Percentiles rank a stretch among this genome's conserved stretches.
Conservation (phyloP, 805 yeast species). For the Pichia insulana region DNA sequence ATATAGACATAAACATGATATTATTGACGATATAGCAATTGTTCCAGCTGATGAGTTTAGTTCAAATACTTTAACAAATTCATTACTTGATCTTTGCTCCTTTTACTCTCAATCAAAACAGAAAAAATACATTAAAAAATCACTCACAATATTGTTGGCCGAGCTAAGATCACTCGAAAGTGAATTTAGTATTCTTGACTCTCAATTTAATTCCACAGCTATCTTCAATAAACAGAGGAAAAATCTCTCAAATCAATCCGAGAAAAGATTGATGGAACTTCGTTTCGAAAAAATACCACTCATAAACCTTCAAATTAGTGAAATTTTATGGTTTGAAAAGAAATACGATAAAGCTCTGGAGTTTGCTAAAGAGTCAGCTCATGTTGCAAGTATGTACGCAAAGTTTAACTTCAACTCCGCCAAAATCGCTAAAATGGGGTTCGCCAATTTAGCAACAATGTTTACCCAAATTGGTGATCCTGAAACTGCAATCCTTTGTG, state of each 20-base stretch:
- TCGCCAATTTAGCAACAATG: slow-evolving; percentile 30
- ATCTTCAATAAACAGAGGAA: slow-evolving; percentile 10
- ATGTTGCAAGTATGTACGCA: slow-evolving; percentile 24
- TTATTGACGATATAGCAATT: slow-evolving; percentile 14
- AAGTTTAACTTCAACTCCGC: slow-evolving; percentile 30
- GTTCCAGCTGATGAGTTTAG: slow-evolving; percentile 19
- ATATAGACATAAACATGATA: slow-evolving; percentile 10
- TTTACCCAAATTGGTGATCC: slow-evolving; percentile 23
- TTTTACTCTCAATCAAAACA: slow-evolving; percentile 23
- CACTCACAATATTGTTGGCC: slow-evolving; percentile 31
- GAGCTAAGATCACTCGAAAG: slow-evolving; percentile 25
- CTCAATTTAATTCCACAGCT: slow-evolving; percentile 11
- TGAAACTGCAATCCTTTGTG: slow-evolving; percentile 22
- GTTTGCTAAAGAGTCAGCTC: slow-evolving; percentile 33
- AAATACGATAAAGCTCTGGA: slow-evolving; percentile 29
- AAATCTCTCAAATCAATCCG: slow-evolving; percentile 12
- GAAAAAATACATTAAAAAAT: slow-evolving; percentile 14
- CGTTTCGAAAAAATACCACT: slow-evolving; percentile 28
- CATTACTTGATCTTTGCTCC: slow-evolving; percentile 24
- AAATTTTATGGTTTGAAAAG: slow-evolving; percentile 32
- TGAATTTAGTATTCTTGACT: slow-evolving; percentile 17
- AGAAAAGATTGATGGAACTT: slow-evolving; percentile 19
- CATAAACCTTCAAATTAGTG: slow-evolving; percentile 34
- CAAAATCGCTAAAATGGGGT: slow-evolving; percentile 30
- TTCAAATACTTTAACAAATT: slow-evolving; percentile 18